These are phyloP conservation scores for Pterula multifida DNA, from an alignment of 1,284 basidiomycete genomes.

Conservation along the genomic window DNA sequence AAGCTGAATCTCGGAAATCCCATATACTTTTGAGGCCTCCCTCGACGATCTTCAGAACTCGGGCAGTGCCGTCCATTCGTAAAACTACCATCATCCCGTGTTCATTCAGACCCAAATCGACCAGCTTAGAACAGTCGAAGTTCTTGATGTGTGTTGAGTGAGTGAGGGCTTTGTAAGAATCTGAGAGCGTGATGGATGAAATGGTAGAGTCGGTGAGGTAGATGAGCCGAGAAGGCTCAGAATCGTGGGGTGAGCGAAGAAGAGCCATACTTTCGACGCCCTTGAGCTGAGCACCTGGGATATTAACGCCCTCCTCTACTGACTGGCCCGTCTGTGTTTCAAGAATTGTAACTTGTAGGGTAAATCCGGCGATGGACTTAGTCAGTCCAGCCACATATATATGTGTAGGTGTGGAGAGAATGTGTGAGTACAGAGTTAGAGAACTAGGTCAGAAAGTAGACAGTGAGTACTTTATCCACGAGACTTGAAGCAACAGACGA, in stretches of 20 bases:
- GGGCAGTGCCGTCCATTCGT: conserved; percentile 39
- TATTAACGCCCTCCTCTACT: conserved; percentile 30
- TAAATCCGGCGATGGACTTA: conserved; percentile 50
- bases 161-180: conserved; percentile 31
- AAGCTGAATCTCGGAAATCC: conserved; percentile 44
- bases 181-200: conserved; percentile 38
- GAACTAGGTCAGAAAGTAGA: conserved; percentile 29
- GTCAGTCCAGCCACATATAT: conserved; percentile 63
- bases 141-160: conserved; percentile 32
- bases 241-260: conserved; percentile 11
- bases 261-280: conserved; percentile 31
- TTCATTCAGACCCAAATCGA: conserved; percentile 41
- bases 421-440: conserved; percentile 48
- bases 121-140: conserved; percentile 30
- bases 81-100: conserved; percentile 42
- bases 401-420: conserved; percentile 38
- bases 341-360: conserved; percentile 53
- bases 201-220: conserved; percentile 63
- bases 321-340: conserved; percentile 43
- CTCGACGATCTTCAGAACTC: conserved; percentile 37
- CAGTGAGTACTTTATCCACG: background rate
- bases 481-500: conserved; percentile 6
- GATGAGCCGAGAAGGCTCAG: conserved; percentile 30
- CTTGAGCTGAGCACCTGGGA: conserved; percentile 47
- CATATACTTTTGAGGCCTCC: conserved; percentile 35